Evolutionary conservation across 129 eudicot genomes (phyloP).

Genomic region (Artemisia annua): DNA sequence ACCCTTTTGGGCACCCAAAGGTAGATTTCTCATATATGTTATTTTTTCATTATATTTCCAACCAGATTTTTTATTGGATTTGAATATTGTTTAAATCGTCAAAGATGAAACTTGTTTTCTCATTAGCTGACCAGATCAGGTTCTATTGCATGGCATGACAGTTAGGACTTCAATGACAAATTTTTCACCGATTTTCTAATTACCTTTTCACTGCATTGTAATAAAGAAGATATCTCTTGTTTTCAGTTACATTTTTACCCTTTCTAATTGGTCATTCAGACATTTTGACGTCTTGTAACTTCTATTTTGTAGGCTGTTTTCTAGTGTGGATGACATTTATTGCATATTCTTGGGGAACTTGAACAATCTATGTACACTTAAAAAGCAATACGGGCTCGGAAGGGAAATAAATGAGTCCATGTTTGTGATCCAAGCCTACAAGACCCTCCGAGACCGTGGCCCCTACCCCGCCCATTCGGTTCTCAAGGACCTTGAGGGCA

Average conservation of each 20-base stretch:
- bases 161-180: neutral
- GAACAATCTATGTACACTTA: slow-evolving; percentile 65
- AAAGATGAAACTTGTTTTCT: neutral
- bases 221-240: neutral
- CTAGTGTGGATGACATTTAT: slow-evolving; percentile 67
- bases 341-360: slow-evolving; percentile 80
- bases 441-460: slow-evolving; percentile 90
- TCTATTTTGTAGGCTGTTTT: slow-evolving; percentile 56
- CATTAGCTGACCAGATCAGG: neutral
- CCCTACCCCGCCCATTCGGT: slow-evolving; percentile 87
- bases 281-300: neutral
- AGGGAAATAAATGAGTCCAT: slow-evolving; percentile 68
- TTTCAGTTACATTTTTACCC: neutral
- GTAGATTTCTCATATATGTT: slow-evolving; percentile 24
- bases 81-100: neutral
- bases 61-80: neutral
- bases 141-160: neutral
- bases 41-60: too few relatives aligned
- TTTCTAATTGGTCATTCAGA: neutral
- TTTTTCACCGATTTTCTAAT: neutral
- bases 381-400: slow-evolving; percentile 78
- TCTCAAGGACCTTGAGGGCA: slow-evolving; percentile 84
- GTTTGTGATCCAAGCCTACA: slow-evolving; percentile 88
- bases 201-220: neutral
- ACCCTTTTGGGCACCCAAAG: slow-evolving; percentile 48